Base-by-base conservation (phyloP, 257 asterid species). In the Buddleja alternifolia region DNA sequence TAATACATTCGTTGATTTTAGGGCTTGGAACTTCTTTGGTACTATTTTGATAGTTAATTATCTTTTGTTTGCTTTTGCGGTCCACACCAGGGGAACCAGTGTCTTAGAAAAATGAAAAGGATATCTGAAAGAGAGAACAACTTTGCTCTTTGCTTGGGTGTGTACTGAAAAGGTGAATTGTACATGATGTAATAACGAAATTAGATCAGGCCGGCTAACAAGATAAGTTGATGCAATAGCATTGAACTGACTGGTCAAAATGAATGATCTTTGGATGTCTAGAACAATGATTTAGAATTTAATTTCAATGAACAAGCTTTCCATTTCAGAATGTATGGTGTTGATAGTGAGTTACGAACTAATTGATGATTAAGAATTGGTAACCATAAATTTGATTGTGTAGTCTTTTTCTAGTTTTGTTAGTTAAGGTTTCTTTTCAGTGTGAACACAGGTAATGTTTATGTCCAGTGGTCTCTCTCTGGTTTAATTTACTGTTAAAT, bases 151-250 rank as follows among this genome's bases (percentile, higher is more conserved):
- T 68, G 3, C 36, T 48, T 53, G 44, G 32, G 12, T 29, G 42
- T 74, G 59, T 29, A 7, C 53, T 41, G 52, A 32, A 51, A 65
- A 60, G 59, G 20, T 67, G 69, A 29, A 42, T 23, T 46, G 16
- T 44, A 10, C 25, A 17, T 29, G 62, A 46, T 63, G 70, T 62
- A 62, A 4, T 23, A 29, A 14, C 56, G 23, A 25, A 39, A 29
- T 42, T 51, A 57, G 21, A 15, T n/a, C 47, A 24, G 20, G 72
- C 55, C 56, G 51, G 7, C 29, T 62, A 48, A 55, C 19, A 47
- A 54, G 23, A n/a, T 60, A 62, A 62, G 24, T 56, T 41, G 57
- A 53, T 29, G 59, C 29, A 8, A 50, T 72, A 54, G 40, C 50
- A 25, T 63, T 17, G 8, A 41, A 46, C 51, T 69, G 47, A 25